Percentiles rank a stretch among this genome's conserved stretches.
These are phyloP conservation scores for Globisporangium takayamanum DNA, from an alignment of 352 stramenopile species.

Conservation along the genomic window DNA sequence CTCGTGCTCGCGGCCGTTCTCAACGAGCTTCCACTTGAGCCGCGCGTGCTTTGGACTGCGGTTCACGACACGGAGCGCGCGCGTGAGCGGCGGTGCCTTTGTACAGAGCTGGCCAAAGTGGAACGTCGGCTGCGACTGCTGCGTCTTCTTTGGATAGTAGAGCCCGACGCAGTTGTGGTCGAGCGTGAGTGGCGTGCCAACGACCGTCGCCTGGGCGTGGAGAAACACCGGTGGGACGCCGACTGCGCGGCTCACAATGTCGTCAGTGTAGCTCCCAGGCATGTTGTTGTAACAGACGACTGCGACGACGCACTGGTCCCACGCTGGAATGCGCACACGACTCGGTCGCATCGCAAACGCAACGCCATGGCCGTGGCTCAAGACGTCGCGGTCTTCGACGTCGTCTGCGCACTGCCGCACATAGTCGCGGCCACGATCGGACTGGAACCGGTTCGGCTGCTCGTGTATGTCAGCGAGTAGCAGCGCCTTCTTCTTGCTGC, in stretches of 20 bases:
- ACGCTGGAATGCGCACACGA: slow-evolving; percentile 37
- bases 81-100: slow-evolving; percentile 30
- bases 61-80: slow-evolving; percentile 60
- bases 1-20: slow-evolving; percentile 41
- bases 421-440: slow-evolving; percentile 37
- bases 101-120: slow-evolving; percentile 44
- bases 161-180: slow-evolving; percentile 69
- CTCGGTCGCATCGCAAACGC: slow-evolving; percentile 37
- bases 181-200: slow-evolving; percentile 47
- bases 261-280: slow-evolving; percentile 56
- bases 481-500: slow-evolving; percentile 24
- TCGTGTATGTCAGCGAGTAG: slow-evolving; percentile 38
- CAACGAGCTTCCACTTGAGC: slow-evolving; percentile 54
- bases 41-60: slow-evolving; percentile 46
- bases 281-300: slow-evolving; percentile 79
- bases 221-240: slow-evolving; percentile 57
- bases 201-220: slow-evolving; percentile 40
- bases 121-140: slow-evolving; percentile 26
- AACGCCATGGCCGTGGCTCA: slow-evolving; percentile 43
- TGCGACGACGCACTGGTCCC: slow-evolving; percentile 44
- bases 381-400: slow-evolving; percentile 36
- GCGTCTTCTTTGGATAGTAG: slow-evolving; percentile 18
- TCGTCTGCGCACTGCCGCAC: slow-evolving; percentile 31
- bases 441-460: slow-evolving; percentile 45
- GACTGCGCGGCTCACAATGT: slow-evolving; percentile 45